Base-by-base conservation (phyloP, 176 grass and related monocot species). In the Phyllostachys edulis region DNA sequence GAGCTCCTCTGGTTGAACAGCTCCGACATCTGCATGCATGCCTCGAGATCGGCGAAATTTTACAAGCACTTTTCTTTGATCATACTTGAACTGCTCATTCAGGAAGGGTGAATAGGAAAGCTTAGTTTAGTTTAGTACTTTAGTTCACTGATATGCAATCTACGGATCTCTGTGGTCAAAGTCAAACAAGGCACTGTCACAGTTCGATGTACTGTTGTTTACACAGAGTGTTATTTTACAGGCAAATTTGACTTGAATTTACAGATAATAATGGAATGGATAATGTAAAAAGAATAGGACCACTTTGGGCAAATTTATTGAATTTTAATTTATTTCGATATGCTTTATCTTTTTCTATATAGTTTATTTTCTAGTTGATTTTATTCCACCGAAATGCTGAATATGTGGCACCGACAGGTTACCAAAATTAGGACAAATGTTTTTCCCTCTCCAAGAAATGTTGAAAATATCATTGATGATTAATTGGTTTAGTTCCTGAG, bases 21-120 rank as follows among this genome's bases (percentile, higher is more conserved):
- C 78, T 99, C 96, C 55, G 96, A 90, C 96, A 99, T 99, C 96
- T 99, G 89, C 80, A 61, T 99, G 89, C 80, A 61, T 55, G 18
- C 6, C n/a, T 41, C 67, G 29, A 71, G 38, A 71, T 86, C 41
- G 5, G n/a, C 6, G 1, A 44, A 69, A 6, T 17, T 17, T 40
- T 26, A 5, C 7, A 4, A 63, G 26, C 20, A 21, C 0, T 18
- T 56, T 27, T 68, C 4, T 36, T 59, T 56, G 32, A 57, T 76
- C 4, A n/a, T 24, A 3, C 17, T n/a, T 13, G 38, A 54, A 17
- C 24, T 26, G 11, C 18, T 57, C 55, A 23, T 57, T 23, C 21
- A n/a, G 21, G 21, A 57, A 57, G 55, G 55, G 4, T 23, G 21
- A 23, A 57, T 23, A 10, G 55, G 55, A 23, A 57, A 23, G 2